These are phyloP conservation scores for Spathaspora jeffriesii DNA, from an alignment of 1,139 yeast genomes.

Conservation along the genomic window DNA sequence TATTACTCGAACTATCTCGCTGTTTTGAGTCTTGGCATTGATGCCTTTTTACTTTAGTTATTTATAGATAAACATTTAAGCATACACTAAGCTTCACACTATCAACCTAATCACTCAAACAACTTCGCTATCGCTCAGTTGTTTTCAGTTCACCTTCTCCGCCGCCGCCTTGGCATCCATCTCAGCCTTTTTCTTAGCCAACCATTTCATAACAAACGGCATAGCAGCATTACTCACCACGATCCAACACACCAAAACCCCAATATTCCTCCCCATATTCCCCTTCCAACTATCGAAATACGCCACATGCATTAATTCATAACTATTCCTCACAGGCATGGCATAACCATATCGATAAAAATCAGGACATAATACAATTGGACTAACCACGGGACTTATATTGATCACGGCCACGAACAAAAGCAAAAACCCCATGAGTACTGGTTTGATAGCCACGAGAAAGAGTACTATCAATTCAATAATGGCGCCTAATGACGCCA, in stretches of 20 bases:
- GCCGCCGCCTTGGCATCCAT: slow-evolving; percentile 10
- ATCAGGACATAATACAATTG: slow-evolving; percentile 44
- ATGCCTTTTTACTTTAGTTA: no score
- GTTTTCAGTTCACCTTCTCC: background rate
- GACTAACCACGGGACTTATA: slow-evolving; percentile 49
- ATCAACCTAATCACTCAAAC: background rate
- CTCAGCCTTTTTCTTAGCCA: slow-evolving; percentile 18
- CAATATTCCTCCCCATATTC: slow-evolving; percentile 45
- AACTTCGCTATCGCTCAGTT: no score
- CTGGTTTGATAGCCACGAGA: slow-evolving; percentile 38
- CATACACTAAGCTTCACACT: no score
- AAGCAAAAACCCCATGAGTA: slow-evolving; percentile 49
- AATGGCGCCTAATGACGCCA: slow-evolving; percentile 53
- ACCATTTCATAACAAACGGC: slow-evolving; percentile 38
- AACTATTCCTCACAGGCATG: slow-evolving; percentile 50
- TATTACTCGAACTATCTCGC: no score
- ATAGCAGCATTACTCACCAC: slow-evolving; percentile 33
- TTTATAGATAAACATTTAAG: no score
- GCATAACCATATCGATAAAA: slow-evolving; percentile 54
- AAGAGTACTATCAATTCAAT: slow-evolving; percentile 45
- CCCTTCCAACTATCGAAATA: slow-evolving; percentile 48
- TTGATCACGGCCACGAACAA: slow-evolving; percentile 44
- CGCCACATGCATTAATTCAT: slow-evolving; percentile 46
- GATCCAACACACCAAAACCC: slow-evolving; percentile 51
- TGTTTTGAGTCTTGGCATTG: no score